Evolutionary conservation across 2,329 filamentous ascomycete species (phyloP).

Genomic region (Neonectria faginata): DNA sequence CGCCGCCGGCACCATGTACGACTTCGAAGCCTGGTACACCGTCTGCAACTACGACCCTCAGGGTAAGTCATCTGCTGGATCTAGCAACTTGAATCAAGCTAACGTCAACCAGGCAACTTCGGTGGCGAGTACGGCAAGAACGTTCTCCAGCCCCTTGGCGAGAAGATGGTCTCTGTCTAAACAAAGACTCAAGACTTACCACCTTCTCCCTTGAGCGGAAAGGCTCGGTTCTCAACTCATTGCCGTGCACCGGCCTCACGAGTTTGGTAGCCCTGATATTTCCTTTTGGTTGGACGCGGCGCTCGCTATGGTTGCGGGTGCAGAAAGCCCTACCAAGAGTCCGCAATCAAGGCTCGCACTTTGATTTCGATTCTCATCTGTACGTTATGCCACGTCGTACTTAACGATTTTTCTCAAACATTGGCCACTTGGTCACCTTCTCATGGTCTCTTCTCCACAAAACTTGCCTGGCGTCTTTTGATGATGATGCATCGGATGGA

Average conservation of each 20-base stretch:
- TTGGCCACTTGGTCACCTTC: constrained; percentile 40
- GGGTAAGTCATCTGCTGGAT: constrained; percentile 64
- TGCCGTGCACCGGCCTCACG: not conserved
- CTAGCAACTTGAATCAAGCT: not conserved
- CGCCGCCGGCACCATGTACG: constrained; percentile 59
- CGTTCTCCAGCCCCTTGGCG: constrained; percentile 56
- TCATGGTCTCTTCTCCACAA: constrained; percentile 36
- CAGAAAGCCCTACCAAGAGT: constrained; percentile 28
- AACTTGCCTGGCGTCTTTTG: constrained; percentile 41
- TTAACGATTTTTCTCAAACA: constrained; percentile 48
- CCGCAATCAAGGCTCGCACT: constrained; percentile 36
- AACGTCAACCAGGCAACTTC: constrained; percentile 60
- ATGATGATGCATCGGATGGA: constrained; percentile 41
- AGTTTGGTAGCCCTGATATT: constrained; percentile 24
- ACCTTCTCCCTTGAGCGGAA: constrained; percentile 27
- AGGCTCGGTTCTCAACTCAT: constrained; percentile 26
- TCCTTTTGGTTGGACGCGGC: constrained; percentile 31
- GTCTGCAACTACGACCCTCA: constrained; percentile 88
- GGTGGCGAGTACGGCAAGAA: constrained; percentile 63
- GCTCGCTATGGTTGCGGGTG: constrained; percentile 32
- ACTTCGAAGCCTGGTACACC: constrained; percentile 75
- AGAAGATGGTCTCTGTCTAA: constrained; percentile 45
- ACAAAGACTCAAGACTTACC: constrained; percentile 1
- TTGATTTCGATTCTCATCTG: constrained; percentile 51
- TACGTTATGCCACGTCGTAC: constrained; percentile 51